A percentile compares a stretch with the other conserved stretches of the same genome.
phyloP scores from a whole-genome alignment of 345 rosid genomes.

The Eucalyptus fibrosa region DNA sequence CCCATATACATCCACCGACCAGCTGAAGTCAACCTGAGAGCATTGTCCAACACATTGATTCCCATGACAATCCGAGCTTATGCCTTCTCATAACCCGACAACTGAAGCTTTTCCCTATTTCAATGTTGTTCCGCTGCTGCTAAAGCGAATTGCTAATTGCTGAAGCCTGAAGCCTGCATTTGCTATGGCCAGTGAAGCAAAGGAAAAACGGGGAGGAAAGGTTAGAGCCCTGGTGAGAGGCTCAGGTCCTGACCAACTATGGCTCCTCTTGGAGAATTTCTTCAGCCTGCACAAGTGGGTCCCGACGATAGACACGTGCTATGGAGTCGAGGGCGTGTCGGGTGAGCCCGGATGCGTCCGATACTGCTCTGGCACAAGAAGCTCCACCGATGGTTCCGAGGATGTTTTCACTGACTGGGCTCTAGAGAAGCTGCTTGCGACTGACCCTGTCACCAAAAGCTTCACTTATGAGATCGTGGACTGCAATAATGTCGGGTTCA shows the following conservation, averaged over 20 bases:
- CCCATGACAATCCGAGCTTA: background rate
- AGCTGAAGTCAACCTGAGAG: background rate
- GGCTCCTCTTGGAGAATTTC: slow-evolving; percentile 35
- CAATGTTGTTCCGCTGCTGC: background rate
- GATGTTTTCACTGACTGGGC: too few relatives aligned
- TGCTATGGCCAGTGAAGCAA: slow-evolving; percentile 3
- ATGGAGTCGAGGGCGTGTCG: too few relatives aligned
- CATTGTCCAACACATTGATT: background rate
- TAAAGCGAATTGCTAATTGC: background rate
- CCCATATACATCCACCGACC: background rate
- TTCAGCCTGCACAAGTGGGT: slow-evolving; percentile 33
- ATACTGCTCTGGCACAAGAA: too few relatives aligned
- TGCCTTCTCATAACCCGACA: background rate
- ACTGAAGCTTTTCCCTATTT: background rate
- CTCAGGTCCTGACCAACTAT: slow-evolving; percentile 23
- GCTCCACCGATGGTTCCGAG: too few relatives aligned
- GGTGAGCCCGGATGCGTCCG: too few relatives aligned
- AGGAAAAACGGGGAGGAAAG: slow-evolving; percentile 24
- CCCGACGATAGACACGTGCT: slow-evolving; percentile 12
- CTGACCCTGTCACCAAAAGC: too few relatives aligned
- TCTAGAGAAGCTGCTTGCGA: too few relatives aligned
- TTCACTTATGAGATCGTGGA: too few relatives aligned
- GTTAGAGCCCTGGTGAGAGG: slow-evolving; percentile 7
- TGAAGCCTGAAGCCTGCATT: background rate
- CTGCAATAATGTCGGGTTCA: too few relatives aligned